Base-by-base conservation (phyloP, 371 early-diverging fungal genomes). In the Rhizomucor miehei region DNA sequence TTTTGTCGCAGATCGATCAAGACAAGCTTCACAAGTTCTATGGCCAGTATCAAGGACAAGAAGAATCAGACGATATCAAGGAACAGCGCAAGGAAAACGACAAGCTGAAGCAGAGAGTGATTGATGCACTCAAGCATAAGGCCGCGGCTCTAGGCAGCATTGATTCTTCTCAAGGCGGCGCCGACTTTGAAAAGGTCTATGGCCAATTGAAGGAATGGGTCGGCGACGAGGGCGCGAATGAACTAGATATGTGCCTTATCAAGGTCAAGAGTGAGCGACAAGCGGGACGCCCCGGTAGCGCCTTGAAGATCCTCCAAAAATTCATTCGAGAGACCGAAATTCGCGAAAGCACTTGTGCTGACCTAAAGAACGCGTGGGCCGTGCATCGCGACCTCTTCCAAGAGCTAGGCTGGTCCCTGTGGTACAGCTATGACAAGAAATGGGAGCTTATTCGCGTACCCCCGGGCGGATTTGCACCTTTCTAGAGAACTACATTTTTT, bases 41-140 rank as follows among this genome's bases (percentile, higher is more conserved):
- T 69, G 90, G 87, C 20, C 72, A 81, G 43, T 29, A 57, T 20
- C 81, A 86, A 61, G 72, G 75, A 23, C 67, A 84, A 47, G 66
- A 73, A 17, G 81, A 84, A 24, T 75, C 83, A n/a, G 71, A 69
- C 9, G 69, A 67, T n/a, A 48, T 65, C 44, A 81, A 84, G 62
- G 75, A 81, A 49, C 44, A 60, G 49, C 80, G 81, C 53, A 88
- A 88, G 66, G 85, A 86, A 19, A 85, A 83, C 63, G 88, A 89
- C 35, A 73, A 77, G 41, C 82, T 81, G 46, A 90, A 87, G 69
- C 77, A 80, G 20, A 84, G 85, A 20, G 60, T 89, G 21, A 54
- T 87, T 13, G 62, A 65, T 34, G 91, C 92, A 0, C 60, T 89
- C 47, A 69, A 77, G 50, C 69, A 82, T 41, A 84, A 85, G 49